phyloP scores from a whole-genome alignment of 345 rosid genomes.

The Sisymbrium irio region DNA sequence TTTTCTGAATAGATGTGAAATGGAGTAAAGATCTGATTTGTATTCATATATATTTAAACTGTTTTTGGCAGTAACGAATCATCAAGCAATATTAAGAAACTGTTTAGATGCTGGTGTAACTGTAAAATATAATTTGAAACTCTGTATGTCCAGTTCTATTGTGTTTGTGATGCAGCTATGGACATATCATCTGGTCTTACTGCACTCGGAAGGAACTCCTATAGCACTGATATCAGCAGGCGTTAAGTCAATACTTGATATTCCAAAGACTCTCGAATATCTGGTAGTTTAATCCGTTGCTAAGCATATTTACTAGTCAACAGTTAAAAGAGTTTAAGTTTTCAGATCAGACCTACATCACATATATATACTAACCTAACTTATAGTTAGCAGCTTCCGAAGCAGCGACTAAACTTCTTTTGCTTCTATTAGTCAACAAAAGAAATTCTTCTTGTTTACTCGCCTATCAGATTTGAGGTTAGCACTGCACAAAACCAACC shows the following conservation, averaged over 20 bases:
- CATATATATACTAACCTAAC: too few relatives aligned
- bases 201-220: slow-evolving; percentile 85
- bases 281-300: slow-evolving; percentile 46
- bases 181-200: slow-evolving; percentile 92
- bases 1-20: too few relatives aligned
- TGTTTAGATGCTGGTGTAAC: too few relatives aligned
- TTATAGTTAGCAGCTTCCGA: background rate
- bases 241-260: slow-evolving; percentile 83
- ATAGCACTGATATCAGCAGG: slow-evolving; percentile 89
- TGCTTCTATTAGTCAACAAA: background rate
- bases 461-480: background rate
- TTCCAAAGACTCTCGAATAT: slow-evolving; percentile 90
- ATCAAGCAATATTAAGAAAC: too few relatives aligned
- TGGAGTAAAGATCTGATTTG: too few relatives aligned
- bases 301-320: too few relatives aligned
- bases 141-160: too few relatives aligned
- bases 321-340: too few relatives aligned
- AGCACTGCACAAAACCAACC: background rate
- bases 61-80: background rate
- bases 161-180: slow-evolving; percentile 24
- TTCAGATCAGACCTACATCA: too few relatives aligned
- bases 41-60: background rate
- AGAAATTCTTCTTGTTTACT: background rate
- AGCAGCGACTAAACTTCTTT: background rate
- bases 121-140: too few relatives aligned